Evolutionary conservation across 495 filamentous ascomycete genomes (phyloP).

Genomic region (Trichoderma asperelloides): DNA sequence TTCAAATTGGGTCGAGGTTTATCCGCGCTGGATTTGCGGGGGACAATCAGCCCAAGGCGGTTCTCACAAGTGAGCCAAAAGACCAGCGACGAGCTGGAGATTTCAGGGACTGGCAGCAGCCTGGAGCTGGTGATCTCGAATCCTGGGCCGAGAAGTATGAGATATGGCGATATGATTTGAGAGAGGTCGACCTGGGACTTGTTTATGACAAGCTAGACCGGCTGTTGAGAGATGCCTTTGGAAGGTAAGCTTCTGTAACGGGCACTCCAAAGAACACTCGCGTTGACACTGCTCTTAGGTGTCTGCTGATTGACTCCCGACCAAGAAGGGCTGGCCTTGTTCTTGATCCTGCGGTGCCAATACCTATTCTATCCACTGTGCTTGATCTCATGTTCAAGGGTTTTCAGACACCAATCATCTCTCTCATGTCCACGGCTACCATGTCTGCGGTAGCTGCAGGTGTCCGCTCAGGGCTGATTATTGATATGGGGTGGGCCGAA

Average conservation of each 20-base stretch:
- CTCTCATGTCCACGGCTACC: conserved; percentile 64
- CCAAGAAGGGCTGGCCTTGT: conserved; percentile 62
- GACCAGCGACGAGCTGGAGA: conserved; percentile 71
- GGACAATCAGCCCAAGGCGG: conserved; percentile 63
- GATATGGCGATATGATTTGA: conserved; percentile 70
- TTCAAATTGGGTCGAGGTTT: conserved; percentile 75
- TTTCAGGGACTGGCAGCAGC: conserved; percentile 58
- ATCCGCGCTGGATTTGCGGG: conserved; percentile 80
- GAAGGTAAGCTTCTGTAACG: conserved; percentile 41
- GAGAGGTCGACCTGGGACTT: conserved; percentile 62
- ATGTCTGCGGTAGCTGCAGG: conserved; percentile 70
- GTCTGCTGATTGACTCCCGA: conserved; percentile 69
- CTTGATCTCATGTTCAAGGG: conserved; percentile 69
- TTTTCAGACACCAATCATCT: conserved; percentile 74
- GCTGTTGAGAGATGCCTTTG: conserved; percentile 73
- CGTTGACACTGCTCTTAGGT: conserved; percentile 31
- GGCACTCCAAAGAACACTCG: not conserved
- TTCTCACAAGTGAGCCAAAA: conserved; percentile 61
- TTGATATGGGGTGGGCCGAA: conserved; percentile 90
- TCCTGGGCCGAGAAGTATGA: conserved; percentile 67
- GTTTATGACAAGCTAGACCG: conserved; percentile 85
- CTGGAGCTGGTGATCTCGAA: conserved; percentile 29
- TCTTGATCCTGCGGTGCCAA: conserved; percentile 68
- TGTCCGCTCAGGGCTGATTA: conserved; percentile 66
- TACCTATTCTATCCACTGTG: conserved; percentile 63